Evolutionary conservation across 176 grass and related monocot genomes (phyloP).

Genomic region (Juncus effusus): DNA sequence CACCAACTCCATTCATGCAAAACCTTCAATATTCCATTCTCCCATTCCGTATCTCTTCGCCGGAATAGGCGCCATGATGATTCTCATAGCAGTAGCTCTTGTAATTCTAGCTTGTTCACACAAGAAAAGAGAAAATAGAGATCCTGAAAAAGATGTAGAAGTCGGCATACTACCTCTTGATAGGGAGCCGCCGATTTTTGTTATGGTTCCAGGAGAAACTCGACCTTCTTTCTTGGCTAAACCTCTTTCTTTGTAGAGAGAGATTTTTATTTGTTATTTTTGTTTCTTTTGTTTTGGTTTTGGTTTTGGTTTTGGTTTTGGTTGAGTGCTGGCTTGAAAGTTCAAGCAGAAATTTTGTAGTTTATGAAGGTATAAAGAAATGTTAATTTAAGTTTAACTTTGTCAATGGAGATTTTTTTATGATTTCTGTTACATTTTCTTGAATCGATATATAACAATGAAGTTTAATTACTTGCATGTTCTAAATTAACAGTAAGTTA

Average conservation of each 20-base stretch:
- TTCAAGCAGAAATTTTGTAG: conserved; percentile 30
- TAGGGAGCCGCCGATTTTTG: conserved; percentile 19
- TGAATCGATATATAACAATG: too few relatives aligned
- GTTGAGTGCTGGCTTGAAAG: conserved; percentile 18
- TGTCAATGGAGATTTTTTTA: background rate
- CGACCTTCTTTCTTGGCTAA: conserved; percentile 21
- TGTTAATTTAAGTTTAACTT: background rate
- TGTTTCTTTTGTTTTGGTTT: background rate
- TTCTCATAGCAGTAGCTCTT: conserved; percentile 30
- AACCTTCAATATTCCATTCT: conserved; percentile 24
- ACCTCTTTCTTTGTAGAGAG: background rate
- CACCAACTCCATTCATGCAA: background rate
- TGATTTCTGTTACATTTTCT: background rate
- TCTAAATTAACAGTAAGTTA: too few relatives aligned
- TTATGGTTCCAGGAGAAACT: conserved; percentile 16
- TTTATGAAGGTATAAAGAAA: background rate
- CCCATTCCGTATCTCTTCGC: conserved; percentile 30
- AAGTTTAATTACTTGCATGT: too few relatives aligned
- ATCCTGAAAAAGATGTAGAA: background rate
- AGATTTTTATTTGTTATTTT: background rate
- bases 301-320: conserved; percentile 6
- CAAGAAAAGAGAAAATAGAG: conserved; percentile 4
- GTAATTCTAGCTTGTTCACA: conserved; percentile 16
- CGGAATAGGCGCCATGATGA: conserved; percentile 18
- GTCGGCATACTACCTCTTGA: conserved; percentile 9